Conservation (phyloP, 371 early-diverging fungal genomes). For the Mucor circinelloides region DNA sequence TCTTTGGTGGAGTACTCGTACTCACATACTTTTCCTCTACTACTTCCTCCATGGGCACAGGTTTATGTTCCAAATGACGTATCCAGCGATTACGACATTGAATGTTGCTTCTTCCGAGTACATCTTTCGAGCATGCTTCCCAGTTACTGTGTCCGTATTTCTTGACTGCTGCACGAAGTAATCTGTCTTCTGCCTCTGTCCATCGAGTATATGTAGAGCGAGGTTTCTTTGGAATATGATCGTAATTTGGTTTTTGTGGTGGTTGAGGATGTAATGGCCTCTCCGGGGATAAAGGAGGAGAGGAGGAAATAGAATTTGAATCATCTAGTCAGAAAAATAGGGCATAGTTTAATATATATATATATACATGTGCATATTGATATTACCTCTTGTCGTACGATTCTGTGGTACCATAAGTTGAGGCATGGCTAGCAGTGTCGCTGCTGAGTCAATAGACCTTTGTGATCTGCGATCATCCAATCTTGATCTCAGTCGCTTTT, state of each 20-base stretch:
- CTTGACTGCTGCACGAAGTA: slow-evolving; percentile 33
- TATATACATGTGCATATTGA: not conserved
- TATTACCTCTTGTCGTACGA: slow-evolving; percentile 1
- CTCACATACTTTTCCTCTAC: not conserved
- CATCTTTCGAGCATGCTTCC: slow-evolving; percentile 39
- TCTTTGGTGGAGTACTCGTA: not conserved
- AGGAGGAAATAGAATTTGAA: not conserved
- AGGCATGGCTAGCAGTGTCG: slow-evolving; percentile 45
- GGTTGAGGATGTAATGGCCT: not conserved
- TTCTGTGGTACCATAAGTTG: slow-evolving; percentile 20
- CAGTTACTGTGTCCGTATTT: slow-evolving; percentile 43
- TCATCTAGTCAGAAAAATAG: not conserved
- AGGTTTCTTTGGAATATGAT: slow-evolving; percentile 34
- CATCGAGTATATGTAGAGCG: slow-evolving; percentile 47
- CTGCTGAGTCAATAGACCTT: slow-evolving; percentile 55
- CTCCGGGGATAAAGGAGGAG: not conserved
- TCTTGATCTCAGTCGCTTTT: slow-evolving; percentile 17
- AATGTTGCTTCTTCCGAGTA: slow-evolving; percentile 37
- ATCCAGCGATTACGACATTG: slow-evolving; percentile 57
- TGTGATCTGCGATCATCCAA: slow-evolving; percentile 39
- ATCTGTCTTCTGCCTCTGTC: slow-evolving; percentile 40
- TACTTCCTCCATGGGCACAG: slow-evolving; percentile 6
- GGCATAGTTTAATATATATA: too few species aligned
- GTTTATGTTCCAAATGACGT: slow-evolving; percentile 23
- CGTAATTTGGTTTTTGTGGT: slow-evolving; percentile 4